Evolutionary conservation across 2,329 filamentous ascomycete genomes (phyloP).

Genomic region (Aspergillus fructus): DNA sequence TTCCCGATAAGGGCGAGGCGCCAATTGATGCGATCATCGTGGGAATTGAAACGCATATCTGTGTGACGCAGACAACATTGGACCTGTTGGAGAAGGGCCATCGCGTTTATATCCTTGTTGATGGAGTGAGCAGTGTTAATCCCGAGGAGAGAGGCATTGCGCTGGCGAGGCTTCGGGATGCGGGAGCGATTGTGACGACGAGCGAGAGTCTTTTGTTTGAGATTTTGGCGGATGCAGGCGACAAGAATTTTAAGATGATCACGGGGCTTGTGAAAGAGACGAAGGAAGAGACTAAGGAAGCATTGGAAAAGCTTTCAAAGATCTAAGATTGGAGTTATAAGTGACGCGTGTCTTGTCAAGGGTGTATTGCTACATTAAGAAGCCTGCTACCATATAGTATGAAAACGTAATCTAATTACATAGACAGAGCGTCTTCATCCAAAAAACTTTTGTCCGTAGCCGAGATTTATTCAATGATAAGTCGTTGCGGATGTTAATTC

Average conservation of each 20-base stretch:
- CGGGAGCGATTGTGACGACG: slow-evolving; percentile 76
- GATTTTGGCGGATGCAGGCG: slow-evolving; percentile 76
- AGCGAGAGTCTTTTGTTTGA: slow-evolving; percentile 92
- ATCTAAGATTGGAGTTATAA: slow-evolving; percentile 36
- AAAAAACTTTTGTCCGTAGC: slow-evolving; percentile 4
- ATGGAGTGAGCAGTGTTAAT: slow-evolving; percentile 88
- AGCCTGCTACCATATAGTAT: slow-evolving; percentile 12
- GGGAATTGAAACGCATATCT: slow-evolving; percentile 92
- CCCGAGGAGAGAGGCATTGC: slow-evolving; percentile 76
- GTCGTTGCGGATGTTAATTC: background rate
- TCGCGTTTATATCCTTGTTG: slow-evolving; percentile 80
- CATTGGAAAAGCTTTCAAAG: slow-evolving; percentile 65
- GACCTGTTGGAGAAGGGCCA: slow-evolving; percentile 76
- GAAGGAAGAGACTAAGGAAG: slow-evolving; percentile 66
- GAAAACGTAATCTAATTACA: background rate
- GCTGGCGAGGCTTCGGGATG: slow-evolving; percentile 70
- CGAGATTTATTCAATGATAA: background rate
- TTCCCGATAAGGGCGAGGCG: slow-evolving; percentile 31
- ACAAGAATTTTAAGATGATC: slow-evolving; percentile 68
- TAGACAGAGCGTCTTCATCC: background rate
- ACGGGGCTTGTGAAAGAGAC: slow-evolving; percentile 77
- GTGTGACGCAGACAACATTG: slow-evolving; percentile 86
- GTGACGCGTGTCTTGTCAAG: background rate
- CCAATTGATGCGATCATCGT: slow-evolving; percentile 70
- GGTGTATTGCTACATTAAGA: slow-evolving; percentile 14